phyloP scores from a whole-genome alignment of 2,329 filamentous ascomycete species.

The Colletotrichum agaves region DNA sequence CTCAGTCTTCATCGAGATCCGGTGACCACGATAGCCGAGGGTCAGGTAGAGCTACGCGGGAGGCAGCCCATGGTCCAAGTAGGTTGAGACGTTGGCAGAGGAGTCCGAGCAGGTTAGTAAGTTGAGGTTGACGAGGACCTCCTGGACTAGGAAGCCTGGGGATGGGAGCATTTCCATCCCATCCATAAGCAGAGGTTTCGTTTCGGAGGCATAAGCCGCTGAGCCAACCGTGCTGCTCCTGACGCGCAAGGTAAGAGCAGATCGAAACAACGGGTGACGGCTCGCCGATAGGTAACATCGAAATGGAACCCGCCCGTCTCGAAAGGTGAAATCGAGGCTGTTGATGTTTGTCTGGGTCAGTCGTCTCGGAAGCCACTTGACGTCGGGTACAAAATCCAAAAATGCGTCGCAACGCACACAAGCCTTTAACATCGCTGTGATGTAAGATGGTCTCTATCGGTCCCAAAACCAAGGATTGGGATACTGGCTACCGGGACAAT shows the following conservation, averaged over 20 bases:
- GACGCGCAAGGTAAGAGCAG: slow-evolving; percentile 12
- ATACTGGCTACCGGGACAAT: not conserved
- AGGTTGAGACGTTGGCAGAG: not conserved
- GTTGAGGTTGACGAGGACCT: slow-evolving; percentile 2
- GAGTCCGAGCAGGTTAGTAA: not conserved
- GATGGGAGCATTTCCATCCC: slow-evolving; percentile 25
- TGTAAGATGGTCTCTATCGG: slow-evolving; percentile 12
- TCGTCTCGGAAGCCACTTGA: not conserved
- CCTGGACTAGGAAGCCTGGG: slow-evolving; percentile 13
- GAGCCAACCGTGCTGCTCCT: slow-evolving; percentile 28
- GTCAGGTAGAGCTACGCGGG: not conserved
- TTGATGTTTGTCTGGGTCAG: not conserved
- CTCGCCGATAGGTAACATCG: not conserved
- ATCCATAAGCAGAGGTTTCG: slow-evolving; percentile 20
- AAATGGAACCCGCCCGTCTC: slow-evolving; percentile 1
- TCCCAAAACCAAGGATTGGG: slow-evolving; percentile 20
- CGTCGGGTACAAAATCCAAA: not conserved
- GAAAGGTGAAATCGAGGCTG: not conserved
- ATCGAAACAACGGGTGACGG: slow-evolving; percentile 29
- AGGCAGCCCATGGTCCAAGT: slow-evolving; percentile 1
- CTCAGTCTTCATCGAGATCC: not conserved
- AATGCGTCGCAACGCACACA: not conserved
- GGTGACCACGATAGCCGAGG: not conserved
- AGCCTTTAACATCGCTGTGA: slow-evolving; percentile 8
- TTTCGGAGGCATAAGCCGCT: slow-evolving; percentile 30